phyloP scores from a whole-genome alignment of 1,284 basidiomycete genomes.

The Volvariella surrecta region DNA sequence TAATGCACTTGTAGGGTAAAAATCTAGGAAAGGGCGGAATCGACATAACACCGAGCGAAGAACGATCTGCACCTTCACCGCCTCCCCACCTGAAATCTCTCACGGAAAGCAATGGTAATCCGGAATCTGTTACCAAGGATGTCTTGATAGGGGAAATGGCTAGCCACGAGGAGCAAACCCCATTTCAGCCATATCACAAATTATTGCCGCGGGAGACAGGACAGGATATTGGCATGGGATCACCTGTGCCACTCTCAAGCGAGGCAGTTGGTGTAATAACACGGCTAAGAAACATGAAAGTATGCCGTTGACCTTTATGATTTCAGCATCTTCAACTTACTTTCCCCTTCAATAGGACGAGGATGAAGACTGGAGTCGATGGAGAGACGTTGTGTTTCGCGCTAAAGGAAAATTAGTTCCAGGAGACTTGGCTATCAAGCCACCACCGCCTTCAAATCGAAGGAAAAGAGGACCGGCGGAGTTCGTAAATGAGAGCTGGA shows the following conservation, averaged over 20 bases:
- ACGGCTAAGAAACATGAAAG: slow-evolving; percentile 80
- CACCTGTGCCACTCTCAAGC: slow-evolving; percentile 76
- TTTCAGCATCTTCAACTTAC: slow-evolving; percentile 5
- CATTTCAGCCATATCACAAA: slow-evolving; percentile 19
- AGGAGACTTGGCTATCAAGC: slow-evolving; percentile 34
- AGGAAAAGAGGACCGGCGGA: slow-evolving; percentile 49
- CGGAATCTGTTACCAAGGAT: slow-evolving; percentile 25
- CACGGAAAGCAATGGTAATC: slow-evolving; percentile 23
- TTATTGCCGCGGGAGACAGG: slow-evolving; percentile 75
- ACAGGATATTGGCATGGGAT: slow-evolving; percentile 83
- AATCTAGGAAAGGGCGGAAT: slow-evolving; percentile 78
- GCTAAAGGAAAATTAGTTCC: slow-evolving; percentile 57
- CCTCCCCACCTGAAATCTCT: slow-evolving; percentile 45
- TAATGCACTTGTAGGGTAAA: slow-evolving; percentile 53
- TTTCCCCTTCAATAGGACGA: slow-evolving; percentile 53
- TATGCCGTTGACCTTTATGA: slow-evolving; percentile 16
- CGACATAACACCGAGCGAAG: slow-evolving; percentile 56
- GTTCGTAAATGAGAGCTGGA: slow-evolving; percentile 17
- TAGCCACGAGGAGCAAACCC: slow-evolving; percentile 5
- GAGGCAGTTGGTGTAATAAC: slow-evolving; percentile 84
- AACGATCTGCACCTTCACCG: slow-evolving; percentile 54
- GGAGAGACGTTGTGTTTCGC: slow-evolving; percentile 77
- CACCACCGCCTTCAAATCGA: slow-evolving; percentile 48
- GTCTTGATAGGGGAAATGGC: slow-evolving; percentile 7
- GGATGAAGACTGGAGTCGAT: slow-evolving; percentile 87